Evolutionary conservation across 208 protist genomes (phyloP).

Genomic region (Crithidia acanthocephali): DNA sequence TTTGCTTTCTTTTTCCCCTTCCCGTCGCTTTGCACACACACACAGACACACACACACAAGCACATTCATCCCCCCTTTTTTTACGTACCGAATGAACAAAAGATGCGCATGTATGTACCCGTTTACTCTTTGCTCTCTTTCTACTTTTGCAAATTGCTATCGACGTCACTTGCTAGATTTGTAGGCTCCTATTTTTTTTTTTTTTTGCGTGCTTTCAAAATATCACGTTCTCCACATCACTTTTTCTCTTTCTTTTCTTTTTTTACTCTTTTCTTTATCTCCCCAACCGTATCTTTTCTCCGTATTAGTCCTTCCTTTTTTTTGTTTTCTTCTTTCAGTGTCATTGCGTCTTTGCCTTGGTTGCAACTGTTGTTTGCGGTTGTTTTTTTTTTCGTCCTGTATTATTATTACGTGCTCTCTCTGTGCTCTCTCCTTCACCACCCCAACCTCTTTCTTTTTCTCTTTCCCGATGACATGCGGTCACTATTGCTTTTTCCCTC

Average conservation of each 20-base stretch:
- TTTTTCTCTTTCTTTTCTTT: slow-evolving; percentile 16
- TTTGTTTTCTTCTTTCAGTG: slow-evolving; percentile 13
- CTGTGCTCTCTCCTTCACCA: too few relatives aligned
- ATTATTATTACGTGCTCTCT: neutral
- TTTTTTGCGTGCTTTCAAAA: neutral
- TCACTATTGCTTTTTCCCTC: neutral
- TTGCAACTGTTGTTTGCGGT: neutral
- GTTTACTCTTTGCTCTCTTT: too few relatives aligned
- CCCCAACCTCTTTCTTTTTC: too few relatives aligned
- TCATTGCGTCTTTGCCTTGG: slow-evolving; percentile 10
- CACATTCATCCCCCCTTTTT: too few relatives aligned
- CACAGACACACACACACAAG: too few relatives aligned
- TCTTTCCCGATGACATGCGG: neutral
- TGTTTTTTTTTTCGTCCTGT: too few relatives aligned
- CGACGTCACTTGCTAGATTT: too few relatives aligned
- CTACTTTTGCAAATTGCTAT: too few relatives aligned
- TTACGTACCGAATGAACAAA: too few relatives aligned
- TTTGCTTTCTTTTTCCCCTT: neutral
- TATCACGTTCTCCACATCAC: neutral
- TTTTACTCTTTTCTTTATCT: slow-evolving; percentile 22
- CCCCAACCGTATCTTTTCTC: too few relatives aligned
- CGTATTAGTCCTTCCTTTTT: slow-evolving; percentile 15
- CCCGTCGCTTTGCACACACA: slow-evolving; percentile 1
- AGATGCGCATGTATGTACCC: too few relatives aligned
- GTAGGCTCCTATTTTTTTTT: neutral